A percentile compares a stretch with the other conserved stretches of the same genome.
phyloP scores from a whole-genome alignment of 1,284 basidiomycete genomes.

The Puccinia hordei region DNA sequence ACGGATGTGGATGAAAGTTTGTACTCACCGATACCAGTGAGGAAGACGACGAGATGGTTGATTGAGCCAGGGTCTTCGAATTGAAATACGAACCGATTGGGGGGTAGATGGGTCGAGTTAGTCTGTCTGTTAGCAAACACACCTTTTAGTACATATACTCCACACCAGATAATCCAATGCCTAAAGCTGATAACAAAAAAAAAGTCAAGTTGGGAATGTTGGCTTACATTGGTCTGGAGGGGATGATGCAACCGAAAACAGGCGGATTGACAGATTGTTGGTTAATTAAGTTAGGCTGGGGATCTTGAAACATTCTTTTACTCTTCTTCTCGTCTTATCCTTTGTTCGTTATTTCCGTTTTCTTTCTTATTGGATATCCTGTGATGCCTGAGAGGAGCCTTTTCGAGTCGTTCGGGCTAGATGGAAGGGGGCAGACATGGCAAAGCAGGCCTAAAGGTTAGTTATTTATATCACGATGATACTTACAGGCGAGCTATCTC shows the following conservation, averaged over 20 bases:
- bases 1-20: too few species aligned
- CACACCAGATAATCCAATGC: neutral
- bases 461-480: too few species aligned
- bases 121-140: constrained; percentile 2
- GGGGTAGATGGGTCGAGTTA: constrained; percentile 13
- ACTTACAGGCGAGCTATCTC: too few species aligned
- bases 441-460: too few species aligned
- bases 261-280: constrained; percentile 17
- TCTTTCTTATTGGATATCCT: too few species aligned
- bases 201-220: neutral
- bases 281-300: too few species aligned
- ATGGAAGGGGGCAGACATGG: neutral
- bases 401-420: too few species aligned
- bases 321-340: neutral
- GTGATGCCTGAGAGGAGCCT: too few species aligned
- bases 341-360: neutral
- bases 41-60: constrained; percentile 86
- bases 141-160: too few species aligned
- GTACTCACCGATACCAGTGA: constrained; percentile 73
- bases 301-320: too few species aligned
- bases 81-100: constrained; percentile 69
- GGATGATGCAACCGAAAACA: constrained; percentile 42
- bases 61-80: constrained; percentile 74
- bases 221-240: constrained; percentile 42
- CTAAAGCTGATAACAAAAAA: neutral